A percentile compares a stretch with the other conserved stretches of the same genome.
phyloP scores from a whole-genome alignment of 306 rosid species.

The Quercus rubra region DNA sequence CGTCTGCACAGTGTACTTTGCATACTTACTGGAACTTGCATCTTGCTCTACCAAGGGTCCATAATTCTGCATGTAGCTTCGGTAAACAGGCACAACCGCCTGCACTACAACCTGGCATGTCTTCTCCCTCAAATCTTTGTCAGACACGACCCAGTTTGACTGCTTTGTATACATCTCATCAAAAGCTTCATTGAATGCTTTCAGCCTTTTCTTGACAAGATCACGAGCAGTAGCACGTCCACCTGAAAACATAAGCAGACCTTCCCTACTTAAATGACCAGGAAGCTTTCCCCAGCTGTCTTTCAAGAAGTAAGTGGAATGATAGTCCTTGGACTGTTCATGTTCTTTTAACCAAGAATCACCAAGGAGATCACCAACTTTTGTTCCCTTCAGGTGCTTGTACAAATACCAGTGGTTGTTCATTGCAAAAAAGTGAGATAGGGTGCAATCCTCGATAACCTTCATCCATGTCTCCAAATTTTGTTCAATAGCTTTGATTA shows the following conservation, averaged over 20 bases:
- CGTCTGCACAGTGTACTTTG: slow-evolving; percentile 76
- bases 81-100: slow-evolving; percentile 90
- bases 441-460: slow-evolving; percentile 58
- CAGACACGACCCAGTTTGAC: slow-evolving; percentile 67
- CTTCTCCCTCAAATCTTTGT: slow-evolving; percentile 83
- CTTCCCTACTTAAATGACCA: slow-evolving; percentile 85
- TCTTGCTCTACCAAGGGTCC: slow-evolving; percentile 99
- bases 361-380: slow-evolving; percentile 70
- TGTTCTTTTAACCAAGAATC: slow-evolving; percentile 70
- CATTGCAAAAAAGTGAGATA: slow-evolving; percentile 80
- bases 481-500: slow-evolving; percentile 68
- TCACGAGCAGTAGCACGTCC: slow-evolving; percentile 99
- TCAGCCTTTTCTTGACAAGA: slow-evolving; percentile 92
- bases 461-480: slow-evolving; percentile 84
- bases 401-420: slow-evolving; percentile 86
- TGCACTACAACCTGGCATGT: slow-evolving; percentile 90
- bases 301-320: slow-evolving; percentile 56
- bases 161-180: slow-evolving; percentile 83
- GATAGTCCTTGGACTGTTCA: slow-evolving; percentile 76
- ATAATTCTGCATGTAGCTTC: slow-evolving; percentile 98
- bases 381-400: slow-evolving; percentile 85
- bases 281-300: slow-evolving; percentile 99
- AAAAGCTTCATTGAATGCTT: slow-evolving; percentile 78
- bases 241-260: slow-evolving; percentile 91
- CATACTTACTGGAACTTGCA: slow-evolving; percentile 71